Evolutionary conservation across 169 alveolate genomes (phyloP).

Genomic region (Perkinsus olseni): DNA sequence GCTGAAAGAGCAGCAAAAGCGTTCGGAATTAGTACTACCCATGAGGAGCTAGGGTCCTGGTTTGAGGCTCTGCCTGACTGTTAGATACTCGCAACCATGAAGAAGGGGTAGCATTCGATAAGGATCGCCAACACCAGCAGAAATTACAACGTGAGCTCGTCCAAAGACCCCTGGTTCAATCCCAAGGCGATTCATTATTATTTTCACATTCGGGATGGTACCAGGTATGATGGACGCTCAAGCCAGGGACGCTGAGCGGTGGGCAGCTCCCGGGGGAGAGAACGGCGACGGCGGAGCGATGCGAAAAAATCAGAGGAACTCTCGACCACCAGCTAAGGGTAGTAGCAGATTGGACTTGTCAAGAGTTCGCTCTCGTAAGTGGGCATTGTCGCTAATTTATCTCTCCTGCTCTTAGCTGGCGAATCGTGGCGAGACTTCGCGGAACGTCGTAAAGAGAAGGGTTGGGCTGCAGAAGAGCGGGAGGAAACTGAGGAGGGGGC

Average conservation of each 20-base stretch:
- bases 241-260: neutral
- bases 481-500: neutral
- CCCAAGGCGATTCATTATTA: neutral
- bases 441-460: neutral
- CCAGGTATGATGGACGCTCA: neutral
- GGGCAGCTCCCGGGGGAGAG: neutral
- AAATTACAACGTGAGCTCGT: neutral
- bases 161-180: neutral
- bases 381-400: neutral
- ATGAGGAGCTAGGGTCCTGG: neutral
- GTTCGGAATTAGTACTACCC: neutral
- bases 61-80: too few relatives aligned
- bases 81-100: neutral
- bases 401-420: neutral
- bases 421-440: neutral
- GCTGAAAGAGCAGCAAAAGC: neutral
- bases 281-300: neutral
- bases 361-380: too few relatives aligned
- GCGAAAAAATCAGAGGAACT: neutral
- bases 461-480: neutral
- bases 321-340: neutral
- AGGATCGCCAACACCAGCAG: neutral
- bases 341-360: too few relatives aligned
- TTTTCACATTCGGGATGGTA: too few relatives aligned
- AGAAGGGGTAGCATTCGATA: neutral